Conservation (phyloP, 2,329 filamentous ascomycete species). For the Pleurostoma richardsiae region DNA sequence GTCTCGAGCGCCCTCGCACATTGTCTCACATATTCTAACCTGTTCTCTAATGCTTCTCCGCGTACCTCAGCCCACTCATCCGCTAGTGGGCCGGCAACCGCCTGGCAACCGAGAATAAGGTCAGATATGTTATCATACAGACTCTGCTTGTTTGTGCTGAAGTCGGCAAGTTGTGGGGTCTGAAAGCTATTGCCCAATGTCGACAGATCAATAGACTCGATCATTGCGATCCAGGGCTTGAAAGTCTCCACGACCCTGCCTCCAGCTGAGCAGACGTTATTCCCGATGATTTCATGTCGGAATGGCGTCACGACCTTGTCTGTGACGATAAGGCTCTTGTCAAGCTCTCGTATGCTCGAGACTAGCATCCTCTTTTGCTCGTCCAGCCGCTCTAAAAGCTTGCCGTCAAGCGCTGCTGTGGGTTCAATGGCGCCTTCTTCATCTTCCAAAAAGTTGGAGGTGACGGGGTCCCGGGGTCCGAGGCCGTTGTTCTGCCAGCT, state of each 20-base stretch:
- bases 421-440: slow-evolving; percentile 70
- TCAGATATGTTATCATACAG: slow-evolving; percentile 92
- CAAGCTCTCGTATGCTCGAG: slow-evolving; percentile 79
- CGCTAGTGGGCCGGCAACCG: slow-evolving; percentile 82
- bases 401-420: slow-evolving; percentile 66
- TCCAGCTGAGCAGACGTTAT: slow-evolving; percentile 74
- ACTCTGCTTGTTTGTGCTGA: slow-evolving; percentile 85
- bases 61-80: slow-evolving; percentile 96
- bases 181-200: slow-evolving; percentile 73
- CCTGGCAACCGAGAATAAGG: slow-evolving; percentile 80
- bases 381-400: slow-evolving; percentile 76
- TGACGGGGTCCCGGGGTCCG: slow-evolving; percentile 62
- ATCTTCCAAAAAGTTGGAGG: slow-evolving; percentile 82
- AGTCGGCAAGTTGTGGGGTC: slow-evolving; percentile 81
- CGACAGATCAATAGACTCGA: slow-evolving; percentile 88
- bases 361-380: slow-evolving; percentile 80
- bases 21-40: slow-evolving; percentile 73
- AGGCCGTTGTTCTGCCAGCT: slow-evolving; percentile 77
- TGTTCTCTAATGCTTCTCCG: slow-evolving; percentile 82
- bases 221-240: slow-evolving; percentile 80
- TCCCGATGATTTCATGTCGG: slow-evolving; percentile 74
- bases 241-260: slow-evolving; percentile 82
- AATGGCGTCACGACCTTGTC: slow-evolving; percentile 79
- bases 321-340: slow-evolving; percentile 71
- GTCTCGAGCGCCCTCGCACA: slow-evolving; percentile 79